Evolutionary conservation across 768 basidiomycete genomes (phyloP).

Genomic region (Mycena rosella): DNA sequence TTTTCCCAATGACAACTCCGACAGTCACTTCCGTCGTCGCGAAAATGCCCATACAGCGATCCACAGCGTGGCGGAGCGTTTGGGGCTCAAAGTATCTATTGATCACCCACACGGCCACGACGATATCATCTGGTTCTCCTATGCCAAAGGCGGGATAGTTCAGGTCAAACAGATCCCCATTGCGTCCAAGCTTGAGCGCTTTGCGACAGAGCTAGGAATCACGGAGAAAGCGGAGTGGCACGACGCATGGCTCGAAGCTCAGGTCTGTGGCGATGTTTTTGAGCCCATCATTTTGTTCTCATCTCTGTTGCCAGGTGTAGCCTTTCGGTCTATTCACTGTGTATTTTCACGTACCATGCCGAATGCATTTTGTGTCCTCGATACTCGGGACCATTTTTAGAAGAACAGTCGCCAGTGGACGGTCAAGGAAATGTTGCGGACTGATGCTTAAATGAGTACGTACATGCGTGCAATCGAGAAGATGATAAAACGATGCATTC

Average conservation of each 20-base stretch:
- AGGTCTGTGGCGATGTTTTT: conserved; percentile 6
- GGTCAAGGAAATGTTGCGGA: background rate
- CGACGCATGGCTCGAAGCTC: conserved; percentile 5
- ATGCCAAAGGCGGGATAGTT: conserved; percentile 19
- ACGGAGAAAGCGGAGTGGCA: conserved; percentile 20
- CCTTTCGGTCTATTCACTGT: conserved; percentile 4
- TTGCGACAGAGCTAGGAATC: conserved; percentile 15
- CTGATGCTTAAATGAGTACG: conserved; percentile 2
- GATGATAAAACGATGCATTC: background rate
- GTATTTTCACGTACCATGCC: conserved; percentile 2
- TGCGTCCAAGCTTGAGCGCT: conserved; percentile 9
- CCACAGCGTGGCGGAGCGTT: background rate
- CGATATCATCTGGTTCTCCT: conserved; percentile 21
- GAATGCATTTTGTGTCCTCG: conserved; percentile 6
- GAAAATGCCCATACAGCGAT: background rate
- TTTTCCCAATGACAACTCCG: conserved; percentile 5
- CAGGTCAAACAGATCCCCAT: conserved; percentile 18
- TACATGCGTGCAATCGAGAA: background rate
- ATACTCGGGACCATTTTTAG: conserved; percentile 8
- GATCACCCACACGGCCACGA: background rate
- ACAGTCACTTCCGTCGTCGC: conserved; percentile 6
- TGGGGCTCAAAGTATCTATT: conserved; percentile 4
- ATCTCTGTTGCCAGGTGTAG: conserved; percentile 8
- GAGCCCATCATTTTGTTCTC: conserved; percentile 10
- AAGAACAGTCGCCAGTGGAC: conserved; percentile 8